A percentile compares a stretch with the other conserved stretches of the same genome.
Evolutionary conservation across 371 early-diverging fungal species (phyloP).

Genomic region (Mucor irregularis): DNA sequence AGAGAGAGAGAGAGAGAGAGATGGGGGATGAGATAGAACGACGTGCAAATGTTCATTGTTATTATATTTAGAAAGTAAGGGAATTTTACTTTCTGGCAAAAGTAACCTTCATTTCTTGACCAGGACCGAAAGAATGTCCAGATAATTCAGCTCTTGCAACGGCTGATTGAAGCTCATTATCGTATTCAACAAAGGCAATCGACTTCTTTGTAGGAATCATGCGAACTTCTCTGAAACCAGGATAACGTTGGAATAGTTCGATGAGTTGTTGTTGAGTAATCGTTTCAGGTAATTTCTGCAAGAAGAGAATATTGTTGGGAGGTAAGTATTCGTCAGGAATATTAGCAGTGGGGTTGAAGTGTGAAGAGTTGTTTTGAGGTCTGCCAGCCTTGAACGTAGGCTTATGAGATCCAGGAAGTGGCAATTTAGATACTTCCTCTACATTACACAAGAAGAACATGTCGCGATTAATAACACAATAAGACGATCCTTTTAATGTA

Average conservation of each 20-base stretch:
- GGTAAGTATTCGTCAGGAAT: conserved; percentile 74
- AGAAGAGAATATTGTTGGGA: conserved; percentile 88
- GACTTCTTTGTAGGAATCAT: conserved; percentile 81
- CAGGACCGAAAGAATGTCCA: conserved; percentile 72
- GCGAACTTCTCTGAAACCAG: conserved; percentile 92
- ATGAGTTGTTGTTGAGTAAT: conserved; percentile 63
- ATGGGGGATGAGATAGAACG: conserved; percentile 6
- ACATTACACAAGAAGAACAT: too few species aligned
- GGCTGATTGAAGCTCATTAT: conserved; percentile 74
- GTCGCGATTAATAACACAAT: too few species aligned
- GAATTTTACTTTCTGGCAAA: conserved; percentile 68
- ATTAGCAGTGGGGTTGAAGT: conserved; percentile 36
- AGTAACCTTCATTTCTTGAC: conserved; percentile 79
- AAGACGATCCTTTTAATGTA: too few species aligned
- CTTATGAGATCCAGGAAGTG: conserved; percentile 49
- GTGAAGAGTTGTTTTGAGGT: conserved; percentile 7
- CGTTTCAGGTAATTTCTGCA: conserved; percentile 85
- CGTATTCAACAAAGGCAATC: conserved; percentile 96
- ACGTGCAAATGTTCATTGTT: conserved; percentile 5
- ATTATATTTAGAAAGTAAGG: neutral
- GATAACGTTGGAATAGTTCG: conserved; percentile 70
- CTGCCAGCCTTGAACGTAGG: conserved; percentile 33
- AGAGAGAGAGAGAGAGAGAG: neutral
- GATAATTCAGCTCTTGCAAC: conserved; percentile 78
- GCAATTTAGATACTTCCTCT: conserved; percentile 32